These are phyloP conservation scores for Hyphodiscus hymeniophilus DNA, from an alignment of 495 filamentous ascomycete species.

Conservation along the genomic window DNA sequence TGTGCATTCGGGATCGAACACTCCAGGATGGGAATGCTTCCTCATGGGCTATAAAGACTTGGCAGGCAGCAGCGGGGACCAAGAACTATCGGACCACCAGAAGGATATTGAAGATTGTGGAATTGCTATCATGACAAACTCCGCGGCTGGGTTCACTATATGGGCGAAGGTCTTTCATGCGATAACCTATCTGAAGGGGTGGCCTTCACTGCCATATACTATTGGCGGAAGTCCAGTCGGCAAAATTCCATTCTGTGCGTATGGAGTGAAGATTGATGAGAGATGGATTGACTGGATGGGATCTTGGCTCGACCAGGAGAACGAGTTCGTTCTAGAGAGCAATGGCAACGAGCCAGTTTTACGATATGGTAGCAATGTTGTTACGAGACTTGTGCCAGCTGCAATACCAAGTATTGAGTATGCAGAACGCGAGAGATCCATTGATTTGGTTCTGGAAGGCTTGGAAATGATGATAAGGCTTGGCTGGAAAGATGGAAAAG, in stretches of 20 bases:
- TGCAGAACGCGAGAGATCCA: background rate
- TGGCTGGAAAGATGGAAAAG: background rate
- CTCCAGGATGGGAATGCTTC: constrained; percentile 8
- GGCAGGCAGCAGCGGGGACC: background rate
- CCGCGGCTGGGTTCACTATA: constrained; percentile 1
- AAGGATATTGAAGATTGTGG: constrained; percentile 4
- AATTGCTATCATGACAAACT: constrained; percentile 12
- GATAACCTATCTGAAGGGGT: constrained; percentile 10
- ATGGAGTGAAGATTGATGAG: background rate
- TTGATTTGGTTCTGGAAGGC: constrained; percentile 2
- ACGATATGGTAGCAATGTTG: background rate
- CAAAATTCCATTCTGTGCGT: background rate
- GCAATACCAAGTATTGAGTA: constrained; percentile 1
- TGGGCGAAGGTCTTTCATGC: constrained; percentile 5
- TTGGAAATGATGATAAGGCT: constrained; percentile 1
- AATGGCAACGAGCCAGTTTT: background rate
- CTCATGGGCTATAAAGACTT: constrained; percentile 9
- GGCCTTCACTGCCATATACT: background rate
- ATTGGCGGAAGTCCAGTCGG: background rate
- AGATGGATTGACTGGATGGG: background rate
- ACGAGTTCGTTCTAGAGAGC: background rate
- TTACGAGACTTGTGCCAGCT: background rate
- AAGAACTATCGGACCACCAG: background rate
- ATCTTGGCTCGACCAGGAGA: background rate
- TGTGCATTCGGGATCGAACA: constrained; percentile 4